These are phyloP conservation scores for Paecilomyces sp. DNA, from an alignment of 2,329 filamentous ascomycete species.

Conservation along the genomic window DNA sequence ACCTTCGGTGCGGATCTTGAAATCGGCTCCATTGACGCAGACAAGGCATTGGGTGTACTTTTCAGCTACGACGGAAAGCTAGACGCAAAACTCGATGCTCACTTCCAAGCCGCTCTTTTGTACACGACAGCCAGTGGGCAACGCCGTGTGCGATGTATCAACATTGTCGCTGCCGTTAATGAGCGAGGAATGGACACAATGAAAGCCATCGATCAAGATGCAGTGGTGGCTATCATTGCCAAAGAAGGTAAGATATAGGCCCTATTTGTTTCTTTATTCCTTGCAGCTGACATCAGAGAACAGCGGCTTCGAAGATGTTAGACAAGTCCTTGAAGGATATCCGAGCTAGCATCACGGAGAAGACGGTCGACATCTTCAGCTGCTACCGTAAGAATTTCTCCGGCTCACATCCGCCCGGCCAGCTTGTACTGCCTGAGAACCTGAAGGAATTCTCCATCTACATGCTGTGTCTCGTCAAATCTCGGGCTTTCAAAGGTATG, in stretches of 20 bases:
- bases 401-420: slow-evolving; percentile 76
- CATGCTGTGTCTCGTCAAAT: slow-evolving; percentile 82
- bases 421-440: slow-evolving; percentile 90
- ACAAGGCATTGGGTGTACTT: slow-evolving; percentile 85
- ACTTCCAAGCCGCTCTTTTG: slow-evolving; percentile 91
- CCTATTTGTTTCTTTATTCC: slow-evolving; percentile 1
- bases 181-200: slow-evolving; percentile 76
- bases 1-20: slow-evolving; percentile 92
- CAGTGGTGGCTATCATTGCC: slow-evolving; percentile 77
- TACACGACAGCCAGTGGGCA: slow-evolving; percentile 90
- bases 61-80: slow-evolving; percentile 97
- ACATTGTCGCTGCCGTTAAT: slow-evolving; percentile 86
- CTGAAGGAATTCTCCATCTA: slow-evolving; percentile 98
- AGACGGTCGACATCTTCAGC: slow-evolving; percentile 85
- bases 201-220: slow-evolving; percentile 94
- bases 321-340: slow-evolving; percentile 77
- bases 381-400: slow-evolving; percentile 91
- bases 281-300: slow-evolving; percentile 13
- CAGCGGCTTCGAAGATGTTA: slow-evolving; percentile 73
- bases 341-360: slow-evolving; percentile 74
- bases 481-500: slow-evolving; percentile 74
- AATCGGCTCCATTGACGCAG: slow-evolving; percentile 83
- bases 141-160: slow-evolving; percentile 84
- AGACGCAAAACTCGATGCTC: slow-evolving; percentile 91
- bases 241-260: slow-evolving; percentile 57